Conservation (phyloP, 768 basidiomycete genomes). For the Hydnum rufescens region DNA sequence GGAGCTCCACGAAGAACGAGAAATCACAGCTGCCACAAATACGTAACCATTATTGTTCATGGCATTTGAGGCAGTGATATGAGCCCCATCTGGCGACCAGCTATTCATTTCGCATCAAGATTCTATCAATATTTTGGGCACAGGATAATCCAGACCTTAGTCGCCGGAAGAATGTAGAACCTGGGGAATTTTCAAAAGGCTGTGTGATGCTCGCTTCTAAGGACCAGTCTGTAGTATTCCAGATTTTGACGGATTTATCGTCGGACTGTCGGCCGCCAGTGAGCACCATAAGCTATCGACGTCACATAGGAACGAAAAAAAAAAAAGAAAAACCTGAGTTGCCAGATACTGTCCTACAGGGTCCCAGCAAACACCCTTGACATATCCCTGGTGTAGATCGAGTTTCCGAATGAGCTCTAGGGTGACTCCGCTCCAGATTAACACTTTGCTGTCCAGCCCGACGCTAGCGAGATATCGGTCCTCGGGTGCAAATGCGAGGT, state of each 20-base stretch:
- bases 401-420: slow-evolving; percentile 72
- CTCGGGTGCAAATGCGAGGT: slow-evolving; percentile 86
- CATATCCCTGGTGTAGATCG: slow-evolving; percentile 83
- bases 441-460: slow-evolving; percentile 74
- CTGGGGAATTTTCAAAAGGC: slow-evolving; percentile 85
- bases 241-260: slow-evolving; percentile 90
- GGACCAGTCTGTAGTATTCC: slow-evolving; percentile 85
- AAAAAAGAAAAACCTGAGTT: slow-evolving; percentile 28
- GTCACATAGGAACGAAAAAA: background rate
- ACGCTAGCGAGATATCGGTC: slow-evolving; percentile 88
- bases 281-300: background rate
- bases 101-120: slow-evolving; percentile 22
- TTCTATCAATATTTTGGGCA: slow-evolving; percentile 2
- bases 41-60: slow-evolving; percentile 93
- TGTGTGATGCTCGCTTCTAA: slow-evolving; percentile 69
- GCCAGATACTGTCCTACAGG: slow-evolving; percentile 95
- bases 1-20: slow-evolving; percentile 70
- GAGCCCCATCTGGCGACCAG: slow-evolving; percentile 99
- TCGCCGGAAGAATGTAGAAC: slow-evolving; percentile 83
- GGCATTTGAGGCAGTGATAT: slow-evolving; percentile 92
- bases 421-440: slow-evolving; percentile 87
- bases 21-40: slow-evolving; percentile 92
- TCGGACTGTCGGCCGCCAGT: slow-evolving; percentile 40
- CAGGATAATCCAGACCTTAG: slow-evolving; percentile 37
- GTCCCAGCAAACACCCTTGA: slow-evolving; percentile 98